A percentile compares a stretch with the other conserved stretches of the same genome.
Conservation (phyloP, 495 filamentous ascomycete species). For the Penicillium goetzii region DNA sequence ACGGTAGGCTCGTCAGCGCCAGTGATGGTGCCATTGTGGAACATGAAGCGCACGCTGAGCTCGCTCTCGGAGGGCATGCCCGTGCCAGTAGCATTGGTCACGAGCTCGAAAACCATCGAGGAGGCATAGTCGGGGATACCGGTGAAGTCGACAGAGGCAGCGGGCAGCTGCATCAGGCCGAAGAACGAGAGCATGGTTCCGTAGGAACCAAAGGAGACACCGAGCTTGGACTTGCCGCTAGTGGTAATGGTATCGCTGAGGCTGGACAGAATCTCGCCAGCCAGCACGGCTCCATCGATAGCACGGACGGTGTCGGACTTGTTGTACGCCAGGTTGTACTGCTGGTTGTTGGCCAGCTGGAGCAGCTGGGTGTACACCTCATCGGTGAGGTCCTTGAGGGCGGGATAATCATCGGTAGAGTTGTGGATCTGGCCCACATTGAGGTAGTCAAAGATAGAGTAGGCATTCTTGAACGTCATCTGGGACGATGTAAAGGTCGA, state of each 20-base stretch:
- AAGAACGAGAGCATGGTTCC: slow-evolving; percentile 54
- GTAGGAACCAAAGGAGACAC: slow-evolving; percentile 53
- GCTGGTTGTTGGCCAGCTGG: slow-evolving; percentile 52
- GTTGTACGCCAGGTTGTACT: slow-evolving; percentile 59
- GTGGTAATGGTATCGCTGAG: slow-evolving; percentile 49
- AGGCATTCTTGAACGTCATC: slow-evolving; percentile 72
- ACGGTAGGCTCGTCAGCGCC: slow-evolving; percentile 31
- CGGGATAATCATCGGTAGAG: slow-evolving; percentile 39
- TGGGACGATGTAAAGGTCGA: slow-evolving; percentile 54
- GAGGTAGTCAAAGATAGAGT: slow-evolving; percentile 62
- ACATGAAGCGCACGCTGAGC: slow-evolving; percentile 54
- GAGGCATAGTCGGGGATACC: slow-evolving; percentile 57
- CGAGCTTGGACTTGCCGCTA: slow-evolving; percentile 41
- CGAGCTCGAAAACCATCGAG: slow-evolving; percentile 54
- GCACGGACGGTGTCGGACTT: slow-evolving; percentile 50
- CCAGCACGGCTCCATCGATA: slow-evolving; percentile 51
- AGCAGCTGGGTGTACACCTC: slow-evolving; percentile 43
- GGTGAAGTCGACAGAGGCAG: slow-evolving; percentile 43
- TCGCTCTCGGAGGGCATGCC: slow-evolving; percentile 39
- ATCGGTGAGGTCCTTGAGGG: slow-evolving; percentile 37
- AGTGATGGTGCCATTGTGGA: slow-evolving; percentile 54
- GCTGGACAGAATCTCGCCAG: slow-evolving; percentile 47
- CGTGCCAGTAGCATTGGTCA: slow-evolving; percentile 45
- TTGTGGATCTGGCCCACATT: slow-evolving; percentile 61
- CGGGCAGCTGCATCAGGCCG: slow-evolving; percentile 48